phyloP scores from a whole-genome alignment of 208 protist genomes.

The Trypanosoma avium region DNA sequence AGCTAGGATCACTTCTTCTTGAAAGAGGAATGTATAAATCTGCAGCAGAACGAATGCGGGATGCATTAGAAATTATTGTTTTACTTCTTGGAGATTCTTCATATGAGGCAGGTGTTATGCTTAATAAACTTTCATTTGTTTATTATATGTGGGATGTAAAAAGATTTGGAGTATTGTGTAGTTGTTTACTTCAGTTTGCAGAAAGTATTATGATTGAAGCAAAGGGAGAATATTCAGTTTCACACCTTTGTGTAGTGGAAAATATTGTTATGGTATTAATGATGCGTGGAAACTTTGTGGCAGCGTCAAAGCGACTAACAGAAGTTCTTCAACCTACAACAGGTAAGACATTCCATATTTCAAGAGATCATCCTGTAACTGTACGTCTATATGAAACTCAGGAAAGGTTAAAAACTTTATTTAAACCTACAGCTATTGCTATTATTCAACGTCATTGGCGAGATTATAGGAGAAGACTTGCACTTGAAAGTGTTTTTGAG shows the following conservation, averaged over 20 bases:
- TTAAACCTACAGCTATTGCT: constrained; percentile 30
- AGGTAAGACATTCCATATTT: constrained; percentile 21
- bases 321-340: constrained; percentile 13
- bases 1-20: constrained; percentile 45
- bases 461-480: constrained; percentile 31
- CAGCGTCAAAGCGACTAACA: constrained; percentile 40
- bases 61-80: constrained; percentile 42
- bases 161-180: constrained; percentile 46
- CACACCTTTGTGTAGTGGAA: constrained; percentile 48
- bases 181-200: constrained; percentile 50
- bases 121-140: constrained; percentile 54
- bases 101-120: constrained; percentile 34
- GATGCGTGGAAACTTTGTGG: constrained; percentile 44
- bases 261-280: constrained; percentile 55
- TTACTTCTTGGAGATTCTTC: constrained; percentile 38
- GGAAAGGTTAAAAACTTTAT: constrained; percentile 31
- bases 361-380: constrained; percentile 45
- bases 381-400: constrained; percentile 37
- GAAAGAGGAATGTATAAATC: constrained; percentile 33
- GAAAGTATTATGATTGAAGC: constrained; percentile 43
- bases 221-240: constrained; percentile 37
- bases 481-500: constrained; percentile 42
- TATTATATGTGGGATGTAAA: constrained; percentile 55
- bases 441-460: constrained; percentile 54
- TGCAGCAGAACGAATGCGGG: constrained; percentile 43